Evolutionary conservation across 106 monocot genomes (phyloP), one percentile per base, ranked within the genome.

Genomic region (Dendrobium huoshanense): DNA sequence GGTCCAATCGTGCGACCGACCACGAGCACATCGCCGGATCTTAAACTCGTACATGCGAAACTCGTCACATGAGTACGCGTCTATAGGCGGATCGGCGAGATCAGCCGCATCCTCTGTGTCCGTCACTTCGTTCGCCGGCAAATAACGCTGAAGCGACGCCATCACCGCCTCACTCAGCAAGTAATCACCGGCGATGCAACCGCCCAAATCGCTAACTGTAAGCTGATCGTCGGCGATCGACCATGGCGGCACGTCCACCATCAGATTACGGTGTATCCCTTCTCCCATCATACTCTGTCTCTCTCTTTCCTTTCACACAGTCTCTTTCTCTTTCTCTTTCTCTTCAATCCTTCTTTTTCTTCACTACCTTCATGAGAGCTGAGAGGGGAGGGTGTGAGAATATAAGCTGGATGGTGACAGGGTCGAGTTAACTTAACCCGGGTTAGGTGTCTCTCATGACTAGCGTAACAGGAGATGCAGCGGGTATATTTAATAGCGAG

Each of bases 1-100:
- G 3, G 90, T 92, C 92, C 92, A 92, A 80, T 92, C 92, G 84
- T 95, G 95, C 49, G 83, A 75, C 48, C 86, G 77, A 7, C 89
- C 90, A 3, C 90, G 79, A 7, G 85, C 87, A 89, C 95, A 95
- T 37, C 89, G 87, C 48, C 92, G 83, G 37, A 95, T 81, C 83
- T 95, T 95, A 88, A 95, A 92, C 88, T 88, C 89, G 86, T 91
- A 95, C 92, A 95, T 95, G 41, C 92, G 82, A 73, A 95, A 95
- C 88, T 95, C 95, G 73, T 95, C 95, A 75, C 81, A 82, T 4
- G 95, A 81, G 85, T 85, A 90, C 4, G 85, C 90, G 40, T 84
- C 89, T 18, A 80, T 74, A 13, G 78, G 74, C 43, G 76, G 79
- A 72, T 72, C 70, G 31, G 72, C 18, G 27, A 80, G 72, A 54